These are phyloP conservation scores for Cutaneotrichosporon spelunceum DNA, from an alignment of 1,284 basidiomycete species.

Conservation along the genomic window DNA sequence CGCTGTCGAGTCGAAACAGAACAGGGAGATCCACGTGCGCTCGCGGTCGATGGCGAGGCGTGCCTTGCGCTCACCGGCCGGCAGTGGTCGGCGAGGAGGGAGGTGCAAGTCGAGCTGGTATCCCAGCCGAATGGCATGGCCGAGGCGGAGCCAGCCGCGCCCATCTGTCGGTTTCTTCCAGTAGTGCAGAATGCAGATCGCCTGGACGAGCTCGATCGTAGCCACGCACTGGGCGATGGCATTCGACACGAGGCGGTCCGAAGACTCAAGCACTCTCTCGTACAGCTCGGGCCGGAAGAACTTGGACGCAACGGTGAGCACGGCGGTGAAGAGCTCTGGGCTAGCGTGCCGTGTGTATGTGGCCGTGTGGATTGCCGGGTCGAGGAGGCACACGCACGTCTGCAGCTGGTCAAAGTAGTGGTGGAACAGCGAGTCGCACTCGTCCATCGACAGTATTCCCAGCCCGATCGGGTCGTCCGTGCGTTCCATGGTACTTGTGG, in stretches of 20 bases:
- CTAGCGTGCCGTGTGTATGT: constrained; percentile 19
- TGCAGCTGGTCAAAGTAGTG: constrained; percentile 31
- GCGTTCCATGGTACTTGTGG: neutral
- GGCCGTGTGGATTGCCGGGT: constrained; percentile 25
- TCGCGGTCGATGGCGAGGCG: constrained; percentile 27
- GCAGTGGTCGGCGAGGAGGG: constrained; percentile 21
- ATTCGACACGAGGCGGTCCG: constrained; percentile 19
- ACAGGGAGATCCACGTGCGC: constrained; percentile 29
- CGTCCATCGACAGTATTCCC: constrained; percentile 23
- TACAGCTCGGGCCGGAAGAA: constrained; percentile 29
- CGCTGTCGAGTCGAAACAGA: constrained; percentile 27
- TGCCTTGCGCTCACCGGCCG: constrained; percentile 26
- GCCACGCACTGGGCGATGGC: constrained; percentile 22
- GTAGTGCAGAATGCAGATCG: constrained; percentile 28
- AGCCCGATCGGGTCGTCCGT: constrained; percentile 22
- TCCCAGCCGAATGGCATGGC: constrained; percentile 34
- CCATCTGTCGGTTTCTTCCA: constrained; percentile 26
- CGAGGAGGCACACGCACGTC: constrained; percentile 28
- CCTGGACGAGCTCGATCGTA: constrained; percentile 26
- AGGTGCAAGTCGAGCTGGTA: constrained; percentile 34
- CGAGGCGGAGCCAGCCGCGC: constrained; percentile 29
- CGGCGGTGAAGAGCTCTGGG: constrained; percentile 24
- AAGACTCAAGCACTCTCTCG: constrained; percentile 15
- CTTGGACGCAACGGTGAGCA: constrained; percentile 24
- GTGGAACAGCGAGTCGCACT: constrained; percentile 26